Evolutionary conservation across 2,329 filamentous ascomycete species (phyloP).

Genomic region (Penicillium sp.): DNA sequence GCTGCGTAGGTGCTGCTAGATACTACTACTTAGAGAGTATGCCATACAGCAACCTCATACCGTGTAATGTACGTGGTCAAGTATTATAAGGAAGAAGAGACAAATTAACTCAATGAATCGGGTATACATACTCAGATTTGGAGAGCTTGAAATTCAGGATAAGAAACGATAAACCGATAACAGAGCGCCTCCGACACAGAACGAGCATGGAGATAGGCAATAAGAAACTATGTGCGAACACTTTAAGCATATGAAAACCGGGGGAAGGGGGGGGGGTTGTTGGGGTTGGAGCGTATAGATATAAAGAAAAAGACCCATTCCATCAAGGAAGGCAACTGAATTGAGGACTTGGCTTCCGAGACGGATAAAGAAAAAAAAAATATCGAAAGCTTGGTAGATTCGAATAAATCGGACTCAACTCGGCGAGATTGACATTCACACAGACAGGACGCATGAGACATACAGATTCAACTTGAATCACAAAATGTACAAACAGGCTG

Average conservation of each 20-base stretch:
- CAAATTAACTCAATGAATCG: neutral
- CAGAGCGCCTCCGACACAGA: neutral
- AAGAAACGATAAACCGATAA: neutral
- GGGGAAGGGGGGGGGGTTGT: neutral
- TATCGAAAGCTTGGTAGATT: constrained; percentile 1
- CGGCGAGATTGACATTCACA: constrained; percentile 6
- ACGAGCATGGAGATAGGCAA: neutral
- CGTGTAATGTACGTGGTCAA: neutral
- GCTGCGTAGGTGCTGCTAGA: neutral
- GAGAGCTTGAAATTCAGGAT: neutral
- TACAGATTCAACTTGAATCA: neutral
- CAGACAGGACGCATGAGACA: neutral
- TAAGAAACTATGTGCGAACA: neutral
- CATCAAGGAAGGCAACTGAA: constrained; percentile 6
- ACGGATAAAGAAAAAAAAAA: neutral
- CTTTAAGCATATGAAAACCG: neutral
- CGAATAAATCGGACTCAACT: constrained; percentile 5
- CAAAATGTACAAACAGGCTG: neutral
- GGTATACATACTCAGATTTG: neutral
- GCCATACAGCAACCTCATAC: no score
- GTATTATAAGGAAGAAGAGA: neutral
- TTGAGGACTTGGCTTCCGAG: neutral
- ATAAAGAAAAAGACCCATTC: neutral
- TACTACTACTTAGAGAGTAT: no score
- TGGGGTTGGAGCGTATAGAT: neutral